Evolutionary conservation across 345 rosid genomes (phyloP).

Genomic region (Schrenkiella parvula): DNA sequence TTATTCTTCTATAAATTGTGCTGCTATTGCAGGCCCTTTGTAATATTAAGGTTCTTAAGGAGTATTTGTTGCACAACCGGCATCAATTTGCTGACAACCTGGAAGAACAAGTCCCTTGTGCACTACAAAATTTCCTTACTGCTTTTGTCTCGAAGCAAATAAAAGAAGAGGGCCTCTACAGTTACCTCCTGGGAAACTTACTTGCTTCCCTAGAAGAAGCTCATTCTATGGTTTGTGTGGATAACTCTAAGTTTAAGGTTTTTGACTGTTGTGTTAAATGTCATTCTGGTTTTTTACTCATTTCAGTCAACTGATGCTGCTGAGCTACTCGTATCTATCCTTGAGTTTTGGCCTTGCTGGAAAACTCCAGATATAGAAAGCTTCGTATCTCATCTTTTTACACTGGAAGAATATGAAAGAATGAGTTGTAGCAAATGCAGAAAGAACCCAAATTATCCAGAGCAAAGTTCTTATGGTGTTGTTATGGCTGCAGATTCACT

Average conservation of each 20-base stretch:
- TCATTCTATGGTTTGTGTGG: constrained; percentile 8
- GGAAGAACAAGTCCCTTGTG: constrained; percentile 4
- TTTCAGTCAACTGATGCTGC: constrained; percentile 11
- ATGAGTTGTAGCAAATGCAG: constrained; percentile 9
- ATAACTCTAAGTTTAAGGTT: background rate
- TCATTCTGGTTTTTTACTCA: background rate
- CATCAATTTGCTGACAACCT: background rate
- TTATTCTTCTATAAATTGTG: background rate
- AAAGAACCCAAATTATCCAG: constrained; percentile 8
- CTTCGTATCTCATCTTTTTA: background rate
- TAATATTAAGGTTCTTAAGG: constrained; percentile 6
- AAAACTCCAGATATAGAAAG: constrained; percentile 20
- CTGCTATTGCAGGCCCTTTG: constrained; percentile 12
- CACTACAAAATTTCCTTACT: background rate
- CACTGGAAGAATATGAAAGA: constrained; percentile 18
- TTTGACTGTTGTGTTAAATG: background rate
- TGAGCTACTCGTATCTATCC: background rate
- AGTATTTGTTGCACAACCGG: background rate
- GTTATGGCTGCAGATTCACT: constrained; percentile 16
- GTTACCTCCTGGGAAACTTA: background rate
- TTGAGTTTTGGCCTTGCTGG: constrained; percentile 19
- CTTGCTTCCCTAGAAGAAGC: constrained; percentile 14
- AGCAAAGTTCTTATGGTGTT: constrained; percentile 11
- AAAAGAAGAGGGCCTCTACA: constrained; percentile 6
- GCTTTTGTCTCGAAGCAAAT: background rate